Percentiles rank a stretch among this genome's conserved stretches.
phyloP scores from a whole-genome alignment of 1,284 basidiomycete species.

The Hymenochaete sp. region DNA sequence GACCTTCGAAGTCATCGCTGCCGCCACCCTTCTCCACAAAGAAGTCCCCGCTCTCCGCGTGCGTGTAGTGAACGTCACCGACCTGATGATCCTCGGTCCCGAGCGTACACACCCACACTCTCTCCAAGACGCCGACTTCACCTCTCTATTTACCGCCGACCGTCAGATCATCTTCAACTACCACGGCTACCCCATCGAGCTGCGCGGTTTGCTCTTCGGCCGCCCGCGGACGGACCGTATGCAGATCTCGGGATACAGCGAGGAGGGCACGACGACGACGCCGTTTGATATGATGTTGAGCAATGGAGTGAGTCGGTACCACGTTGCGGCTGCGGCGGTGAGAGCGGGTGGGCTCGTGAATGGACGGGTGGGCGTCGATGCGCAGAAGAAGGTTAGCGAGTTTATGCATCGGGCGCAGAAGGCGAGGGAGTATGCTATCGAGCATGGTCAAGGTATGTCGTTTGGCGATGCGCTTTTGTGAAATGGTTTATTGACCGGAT shows the following conservation, averaged over 20 bases:
- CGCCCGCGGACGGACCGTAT: conserved; percentile 42
- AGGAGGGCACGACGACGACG: conserved; percentile 41
- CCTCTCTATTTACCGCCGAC: conserved; percentile 63
- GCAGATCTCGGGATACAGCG: conserved; percentile 50
- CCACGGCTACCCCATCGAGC: conserved; percentile 72
- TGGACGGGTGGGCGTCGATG: conserved; percentile 40
- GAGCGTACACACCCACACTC: conserved; percentile 71
- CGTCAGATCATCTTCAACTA: conserved; percentile 73
- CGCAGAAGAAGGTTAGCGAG: conserved; percentile 43
- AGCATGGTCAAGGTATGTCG: conserved; percentile 43
- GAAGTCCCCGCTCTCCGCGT: conserved; percentile 57
- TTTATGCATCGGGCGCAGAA: conserved; percentile 48
- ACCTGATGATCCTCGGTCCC: conserved; percentile 70
- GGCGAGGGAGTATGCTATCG: conserved; percentile 46
- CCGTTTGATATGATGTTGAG: conserved; percentile 55
- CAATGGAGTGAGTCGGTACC: conserved; percentile 56
- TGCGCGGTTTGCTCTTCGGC: conserved; percentile 55
- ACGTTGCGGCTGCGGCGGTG: conserved; percentile 52
- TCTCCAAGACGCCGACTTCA: conserved; percentile 54
- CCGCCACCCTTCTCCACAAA: conserved; percentile 64
- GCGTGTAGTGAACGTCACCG: conserved; percentile 75
- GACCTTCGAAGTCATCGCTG: conserved; percentile 72
- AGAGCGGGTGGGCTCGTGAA: conserved; percentile 44
- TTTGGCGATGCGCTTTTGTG: not conserved
- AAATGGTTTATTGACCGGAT: conserved; percentile 1